Percentiles rank a stretch among this genome's conserved stretches.
phyloP scores from a whole-genome alignment of 1,284 basidiomycete genomes.

The Dichomitus squalens region DNA sequence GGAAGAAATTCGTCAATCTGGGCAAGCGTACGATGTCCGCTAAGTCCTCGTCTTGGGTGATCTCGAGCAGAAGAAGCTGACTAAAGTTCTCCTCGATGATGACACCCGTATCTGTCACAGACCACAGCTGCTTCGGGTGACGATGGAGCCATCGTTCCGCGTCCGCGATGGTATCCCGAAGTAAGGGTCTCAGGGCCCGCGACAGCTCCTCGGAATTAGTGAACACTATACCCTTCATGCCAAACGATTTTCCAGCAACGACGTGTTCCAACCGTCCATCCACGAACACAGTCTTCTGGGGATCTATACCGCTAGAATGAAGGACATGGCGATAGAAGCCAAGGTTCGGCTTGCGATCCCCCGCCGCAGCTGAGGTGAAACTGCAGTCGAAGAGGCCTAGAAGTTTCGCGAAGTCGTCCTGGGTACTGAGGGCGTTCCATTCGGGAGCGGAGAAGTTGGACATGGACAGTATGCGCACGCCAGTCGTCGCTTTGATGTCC shows the following conservation, averaged over 20 bases:
- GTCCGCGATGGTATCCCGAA: slow-evolving; percentile 46
- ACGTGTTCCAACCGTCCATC: slow-evolving; percentile 62
- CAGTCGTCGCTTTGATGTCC: background rate
- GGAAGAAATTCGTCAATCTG: slow-evolving; percentile 45
- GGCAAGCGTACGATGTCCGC: slow-evolving; percentile 50
- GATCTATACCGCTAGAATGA: slow-evolving; percentile 41
- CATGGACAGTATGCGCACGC: background rate
- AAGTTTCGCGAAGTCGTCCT: too few relatives aligned
- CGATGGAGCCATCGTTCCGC: slow-evolving; percentile 42
- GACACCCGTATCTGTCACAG: slow-evolving; percentile 46
- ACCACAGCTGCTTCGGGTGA: slow-evolving; percentile 45
- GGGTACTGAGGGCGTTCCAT: background rate
- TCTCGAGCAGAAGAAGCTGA: slow-evolving; percentile 57
- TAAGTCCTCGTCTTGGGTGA: slow-evolving; percentile 40
- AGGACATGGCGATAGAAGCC: slow-evolving; percentile 55
- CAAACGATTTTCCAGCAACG: slow-evolving; percentile 53
- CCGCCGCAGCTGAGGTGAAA: slow-evolving; percentile 49
- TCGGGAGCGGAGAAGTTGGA: background rate
- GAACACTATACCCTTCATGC: slow-evolving; percentile 55
- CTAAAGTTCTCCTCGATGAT: slow-evolving; percentile 53
- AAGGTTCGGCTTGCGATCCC: slow-evolving; percentile 55
- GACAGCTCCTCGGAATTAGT: slow-evolving; percentile 40
- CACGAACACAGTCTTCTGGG: slow-evolving; percentile 49
- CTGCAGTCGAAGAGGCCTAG: slow-evolving; percentile 41
- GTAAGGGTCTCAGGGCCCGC: slow-evolving; percentile 44